phyloP scores from a whole-genome alignment of 2,329 filamentous ascomycete genomes.

The Chrysoporthe puriensis region DNA sequence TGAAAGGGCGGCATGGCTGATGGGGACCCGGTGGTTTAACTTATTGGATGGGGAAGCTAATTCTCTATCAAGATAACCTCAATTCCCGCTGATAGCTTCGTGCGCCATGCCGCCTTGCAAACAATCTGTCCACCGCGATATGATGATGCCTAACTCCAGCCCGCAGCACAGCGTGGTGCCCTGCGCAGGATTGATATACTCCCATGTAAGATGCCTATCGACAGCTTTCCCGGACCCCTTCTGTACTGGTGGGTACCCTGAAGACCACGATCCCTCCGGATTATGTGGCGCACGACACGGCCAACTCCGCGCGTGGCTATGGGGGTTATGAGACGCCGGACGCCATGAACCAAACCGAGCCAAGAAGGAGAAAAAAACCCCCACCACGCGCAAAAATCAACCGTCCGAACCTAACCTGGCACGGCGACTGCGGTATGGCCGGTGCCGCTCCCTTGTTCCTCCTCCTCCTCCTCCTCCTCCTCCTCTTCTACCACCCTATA shows the following conservation, averaged over 20 bases:
- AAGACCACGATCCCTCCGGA: neutral
- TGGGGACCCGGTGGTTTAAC: no score
- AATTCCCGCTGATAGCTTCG: no score
- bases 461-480: no score
- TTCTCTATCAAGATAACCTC: no score
- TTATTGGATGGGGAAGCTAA: no score
- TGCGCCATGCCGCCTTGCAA: neutral
- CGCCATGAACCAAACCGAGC: neutral
- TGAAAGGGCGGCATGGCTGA: no score
- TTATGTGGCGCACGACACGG: no score
- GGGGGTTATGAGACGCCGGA: neutral
- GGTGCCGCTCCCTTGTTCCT: no score
- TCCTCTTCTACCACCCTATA: no score
- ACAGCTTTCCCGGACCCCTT: neutral
- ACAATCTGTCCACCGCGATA: neutral
- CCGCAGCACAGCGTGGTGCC: neutral
- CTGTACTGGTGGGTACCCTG: constrained; percentile 7
- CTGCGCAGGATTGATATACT: neutral
- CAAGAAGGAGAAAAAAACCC: neutral
- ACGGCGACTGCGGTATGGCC: neutral
- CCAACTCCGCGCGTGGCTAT: neutral
- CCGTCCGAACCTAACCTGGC: neutral
- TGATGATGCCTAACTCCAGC: neutral
- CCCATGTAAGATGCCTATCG: neutral
- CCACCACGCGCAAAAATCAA: neutral